Conservation (phyloP, 2,329 filamentous ascomycete genomes). For the Nigrospora sphaerica region DNA sequence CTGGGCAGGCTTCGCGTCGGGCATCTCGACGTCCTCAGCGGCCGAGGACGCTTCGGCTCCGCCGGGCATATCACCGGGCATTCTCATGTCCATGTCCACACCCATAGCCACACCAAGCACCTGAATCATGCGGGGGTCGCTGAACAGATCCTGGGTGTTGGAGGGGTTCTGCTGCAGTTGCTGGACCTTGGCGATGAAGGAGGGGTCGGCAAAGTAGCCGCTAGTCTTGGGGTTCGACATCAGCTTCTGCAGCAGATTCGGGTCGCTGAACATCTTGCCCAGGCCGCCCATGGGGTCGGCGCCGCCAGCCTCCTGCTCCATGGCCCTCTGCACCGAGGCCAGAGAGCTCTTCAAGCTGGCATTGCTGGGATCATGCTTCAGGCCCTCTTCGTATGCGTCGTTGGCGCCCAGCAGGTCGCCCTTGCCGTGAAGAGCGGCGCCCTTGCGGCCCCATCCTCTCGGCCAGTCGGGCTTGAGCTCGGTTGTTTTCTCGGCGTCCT, state of each 20-base stretch:
- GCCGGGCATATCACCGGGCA: constrained; percentile 24
- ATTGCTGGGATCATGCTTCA: constrained; percentile 87
- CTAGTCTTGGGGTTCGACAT: constrained; percentile 92
- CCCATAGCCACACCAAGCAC: constrained; percentile 92
- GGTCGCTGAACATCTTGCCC: constrained; percentile 92
- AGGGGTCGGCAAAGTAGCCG: constrained; percentile 67
- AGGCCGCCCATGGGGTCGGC: constrained; percentile 68
- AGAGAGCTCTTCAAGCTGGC: constrained; percentile 87
- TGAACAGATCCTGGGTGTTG: constrained; percentile 71
- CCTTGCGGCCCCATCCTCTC: constrained; percentile 93
- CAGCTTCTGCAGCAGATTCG: constrained; percentile 82
- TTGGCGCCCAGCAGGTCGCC: constrained; percentile 79
- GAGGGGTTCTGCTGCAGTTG: constrained; percentile 74
- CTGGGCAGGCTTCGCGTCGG: constrained; percentile 47
- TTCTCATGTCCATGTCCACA: constrained; percentile 73
- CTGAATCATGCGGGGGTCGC: constrained; percentile 86
- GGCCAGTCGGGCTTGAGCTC: constrained; percentile 97
- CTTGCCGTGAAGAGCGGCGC: constrained; percentile 79
- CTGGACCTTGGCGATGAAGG: constrained; percentile 88
- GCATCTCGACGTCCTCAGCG: constrained; percentile 68
- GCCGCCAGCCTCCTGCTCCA: constrained; percentile 63
- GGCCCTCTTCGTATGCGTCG: constrained; percentile 89
- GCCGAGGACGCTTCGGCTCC: constrained; percentile 18
- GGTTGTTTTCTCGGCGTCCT: constrained; percentile 88
- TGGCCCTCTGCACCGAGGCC: constrained; percentile 77